Conservation (phyloP, 2,329 filamentous ascomycete species). For the Lasiodiplodia sp. region DNA sequence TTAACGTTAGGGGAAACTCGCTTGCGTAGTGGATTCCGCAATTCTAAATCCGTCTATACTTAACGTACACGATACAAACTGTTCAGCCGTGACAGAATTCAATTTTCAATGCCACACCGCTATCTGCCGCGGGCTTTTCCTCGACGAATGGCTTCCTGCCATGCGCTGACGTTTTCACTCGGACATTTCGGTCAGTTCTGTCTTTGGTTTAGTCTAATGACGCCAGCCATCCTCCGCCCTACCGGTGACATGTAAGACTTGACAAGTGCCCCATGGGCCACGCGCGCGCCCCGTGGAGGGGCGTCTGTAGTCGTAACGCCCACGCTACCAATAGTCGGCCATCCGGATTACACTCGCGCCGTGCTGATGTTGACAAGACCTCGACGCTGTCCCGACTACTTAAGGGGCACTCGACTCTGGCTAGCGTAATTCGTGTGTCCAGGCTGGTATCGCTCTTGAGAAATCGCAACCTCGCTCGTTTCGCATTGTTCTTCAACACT, state of each 20-base stretch:
- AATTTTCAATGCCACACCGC: conserved; percentile 9
- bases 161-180: not conserved
- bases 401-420: too few species aligned
- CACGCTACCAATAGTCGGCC: too few species aligned
- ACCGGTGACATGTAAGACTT: too few species aligned
- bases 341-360: too few species aligned
- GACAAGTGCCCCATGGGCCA: not conserved
- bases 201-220: not conserved
- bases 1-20: conserved; percentile 22
- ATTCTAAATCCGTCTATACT: conserved; percentile 21
- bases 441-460: too few species aligned
- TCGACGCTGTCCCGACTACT: too few species aligned
- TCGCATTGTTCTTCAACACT: too few species aligned
- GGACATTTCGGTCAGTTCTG: not conserved
- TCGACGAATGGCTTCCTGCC: not conserved
- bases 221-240: not conserved
- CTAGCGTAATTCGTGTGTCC: too few species aligned
- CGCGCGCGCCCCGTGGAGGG: too few species aligned
- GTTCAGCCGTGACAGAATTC: not conserved
- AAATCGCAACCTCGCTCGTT: too few species aligned
- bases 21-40: not conserved
- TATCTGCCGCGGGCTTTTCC: not conserved
- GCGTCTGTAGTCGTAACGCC: too few species aligned
- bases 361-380: too few species aligned
- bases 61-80: not conserved